Percentiles rank a stretch among this genome's conserved stretches.
Evolutionary conservation across 2,329 filamentous ascomycete genomes (phyloP).

Genomic region (Scytalidium lignicola): DNA sequence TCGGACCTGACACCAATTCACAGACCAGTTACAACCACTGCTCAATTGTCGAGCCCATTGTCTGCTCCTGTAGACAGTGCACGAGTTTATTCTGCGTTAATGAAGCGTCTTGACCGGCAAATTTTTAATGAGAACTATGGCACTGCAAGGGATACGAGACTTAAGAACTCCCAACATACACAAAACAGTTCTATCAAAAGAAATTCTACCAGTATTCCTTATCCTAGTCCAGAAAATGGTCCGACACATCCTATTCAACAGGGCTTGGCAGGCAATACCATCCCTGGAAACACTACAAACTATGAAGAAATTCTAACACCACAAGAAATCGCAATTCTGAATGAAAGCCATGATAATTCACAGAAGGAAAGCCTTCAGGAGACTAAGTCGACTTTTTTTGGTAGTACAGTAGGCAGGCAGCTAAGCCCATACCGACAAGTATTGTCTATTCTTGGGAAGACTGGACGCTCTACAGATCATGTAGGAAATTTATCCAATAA

Average conservation of each 20-base stretch:
- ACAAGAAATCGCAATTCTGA: conserved; percentile 22
- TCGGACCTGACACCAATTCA: conserved; percentile 20
- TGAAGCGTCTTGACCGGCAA: conserved; percentile 40
- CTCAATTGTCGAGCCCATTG: conserved; percentile 7
- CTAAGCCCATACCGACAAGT: conserved; percentile 51
- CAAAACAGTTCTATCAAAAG: background rate
- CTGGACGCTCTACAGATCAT: conserved; percentile 9
- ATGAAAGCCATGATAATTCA: conserved; percentile 18
- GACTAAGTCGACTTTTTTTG: conserved; percentile 46
- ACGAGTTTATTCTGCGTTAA: conserved; percentile 59
- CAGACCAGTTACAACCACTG: conserved; percentile 10
- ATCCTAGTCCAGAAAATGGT: too few relatives aligned
- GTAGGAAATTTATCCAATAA: background rate
- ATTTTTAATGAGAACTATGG: background rate
- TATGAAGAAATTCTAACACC: conserved; percentile 9
- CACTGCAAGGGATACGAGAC: background rate
- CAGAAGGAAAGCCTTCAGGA: conserved; percentile 30
- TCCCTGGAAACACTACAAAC: background rate
- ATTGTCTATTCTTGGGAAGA: conserved; percentile 24
- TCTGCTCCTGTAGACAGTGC: conserved; percentile 44
- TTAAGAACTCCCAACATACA: background rate
- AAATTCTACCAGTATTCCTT: too few relatives aligned
- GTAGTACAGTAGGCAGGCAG: conserved; percentile 49
- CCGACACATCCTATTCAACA: background rate
- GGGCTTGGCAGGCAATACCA: background rate